These are phyloP conservation scores for Helicosporidium sp. DNA, from an alignment of 139 green algal species.

Conservation along the genomic window DNA sequence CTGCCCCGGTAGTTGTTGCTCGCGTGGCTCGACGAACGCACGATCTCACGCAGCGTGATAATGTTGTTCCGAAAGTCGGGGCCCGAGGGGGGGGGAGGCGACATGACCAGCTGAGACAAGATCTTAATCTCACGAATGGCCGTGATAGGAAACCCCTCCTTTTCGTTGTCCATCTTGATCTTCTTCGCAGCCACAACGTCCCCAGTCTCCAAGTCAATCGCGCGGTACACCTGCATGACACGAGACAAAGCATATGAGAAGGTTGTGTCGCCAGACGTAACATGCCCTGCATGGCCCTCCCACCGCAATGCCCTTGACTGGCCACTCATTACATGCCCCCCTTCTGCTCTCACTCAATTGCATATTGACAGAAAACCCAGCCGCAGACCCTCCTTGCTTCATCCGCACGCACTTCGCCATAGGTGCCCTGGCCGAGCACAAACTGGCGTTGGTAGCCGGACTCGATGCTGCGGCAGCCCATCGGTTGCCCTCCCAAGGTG, in stretches of 20 bases:
- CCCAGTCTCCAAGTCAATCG: constrained; percentile 19
- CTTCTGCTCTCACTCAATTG: too few species aligned
- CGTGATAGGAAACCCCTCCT: constrained; percentile 97
- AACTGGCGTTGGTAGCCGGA: constrained; percentile 31
- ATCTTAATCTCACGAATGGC: constrained; percentile 86
- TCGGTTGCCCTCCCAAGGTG: constrained; percentile 40
- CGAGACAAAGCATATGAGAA: too few species aligned
- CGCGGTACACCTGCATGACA: constrained; percentile 17
- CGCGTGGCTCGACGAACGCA: constrained; percentile 54
- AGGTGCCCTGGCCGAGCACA: constrained; percentile 70
- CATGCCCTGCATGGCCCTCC: too few species aligned
- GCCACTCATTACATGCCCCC: too few species aligned
- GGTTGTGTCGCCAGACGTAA: too few species aligned
- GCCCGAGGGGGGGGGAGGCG: constrained; percentile 1
- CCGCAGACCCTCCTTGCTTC: too few species aligned
- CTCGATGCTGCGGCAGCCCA: constrained; percentile 44
- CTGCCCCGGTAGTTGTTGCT: constrained; percentile 74
- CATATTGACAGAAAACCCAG: too few species aligned
- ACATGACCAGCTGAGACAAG: constrained; percentile 40
- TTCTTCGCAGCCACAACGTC: constrained; percentile 85
- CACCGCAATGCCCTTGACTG: too few species aligned
- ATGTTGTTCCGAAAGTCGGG: constrained; percentile 70
- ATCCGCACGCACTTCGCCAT: constrained; percentile 46
- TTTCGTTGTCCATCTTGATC: constrained; percentile 97
- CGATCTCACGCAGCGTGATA: constrained; percentile 89